Base-by-base conservation (phyloP, 139 green algal species). In the Bryopsis sp. region DNA sequence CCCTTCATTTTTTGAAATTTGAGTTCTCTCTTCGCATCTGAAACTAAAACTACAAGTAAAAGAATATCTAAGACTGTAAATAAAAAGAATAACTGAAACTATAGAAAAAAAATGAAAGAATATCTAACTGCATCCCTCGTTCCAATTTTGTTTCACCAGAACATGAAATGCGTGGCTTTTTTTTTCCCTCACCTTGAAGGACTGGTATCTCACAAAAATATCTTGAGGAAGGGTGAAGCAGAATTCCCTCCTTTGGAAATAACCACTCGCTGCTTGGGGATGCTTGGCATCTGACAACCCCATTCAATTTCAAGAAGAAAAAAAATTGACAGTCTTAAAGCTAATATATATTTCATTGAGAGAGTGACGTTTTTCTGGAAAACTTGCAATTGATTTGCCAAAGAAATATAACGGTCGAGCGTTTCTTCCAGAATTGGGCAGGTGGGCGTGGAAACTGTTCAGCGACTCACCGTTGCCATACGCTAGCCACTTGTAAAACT, bases 131-230 rank as follows among this genome's bases (percentile, higher is more conserved):
- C n/a, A n/a, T n/a, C n/a, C n/a, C n/a, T n/a, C n/a, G n/a, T n/a
- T n/a, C n/a, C n/a, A n/a, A n/a, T n/a, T n/a, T 35, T 24, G 5
- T 28, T 28, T 28, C 24, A 3, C 59, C 62, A 59, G 3, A 2
- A 46, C 43, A n/a, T n/a, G 54, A 7, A 11, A 11, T 31, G 31
- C 31, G 54, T 32, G 54, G 47, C 19, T 19, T 31, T 39, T 5
- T 11, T 67, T 60, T n/a, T 19, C 3, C 5, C 58, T 1, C 59
- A 92, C 88, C 81, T 94, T 90, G 85, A 96, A 97, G 1, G 85
- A 92, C 76, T 97, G 90, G 78, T 99, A 99, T n/a, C 95, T 83
- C 28, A 96, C 85, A 77, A 97, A 99, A 47, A 99, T 94, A 72
- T 99, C 95, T 0, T 88, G 88, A 22, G 96, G 82, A 32, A 99